Conservation (phyloP, 2,329 filamentous ascomycete species). For the Pyricularia pennisetigena region DNA sequence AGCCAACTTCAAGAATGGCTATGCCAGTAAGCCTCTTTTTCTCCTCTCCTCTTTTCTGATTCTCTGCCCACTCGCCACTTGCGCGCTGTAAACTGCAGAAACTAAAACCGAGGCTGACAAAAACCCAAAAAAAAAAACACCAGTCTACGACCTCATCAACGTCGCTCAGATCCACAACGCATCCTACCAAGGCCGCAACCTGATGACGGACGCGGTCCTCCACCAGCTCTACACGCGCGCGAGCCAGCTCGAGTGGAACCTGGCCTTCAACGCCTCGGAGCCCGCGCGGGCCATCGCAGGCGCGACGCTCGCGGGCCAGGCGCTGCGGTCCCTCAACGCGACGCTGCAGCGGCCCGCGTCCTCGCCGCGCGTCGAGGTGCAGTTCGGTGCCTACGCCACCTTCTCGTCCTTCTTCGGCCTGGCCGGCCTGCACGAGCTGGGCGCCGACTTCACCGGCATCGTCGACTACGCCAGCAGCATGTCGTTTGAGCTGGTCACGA, state of each 20-base stretch:
- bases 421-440: constrained; percentile 37
- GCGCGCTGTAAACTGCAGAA: neutral
- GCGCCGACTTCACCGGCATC: constrained; percentile 60
- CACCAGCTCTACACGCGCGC: constrained; percentile 62
- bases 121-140: neutral
- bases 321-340: constrained; percentile 40
- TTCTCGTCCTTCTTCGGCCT: constrained; percentile 57
- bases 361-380: constrained; percentile 35
- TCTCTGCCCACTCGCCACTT: too few relatives aligned
- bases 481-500: constrained; percentile 62
- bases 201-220: constrained; percentile 51
- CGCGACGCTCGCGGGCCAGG: constrained; percentile 44
- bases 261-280: constrained; percentile 73
- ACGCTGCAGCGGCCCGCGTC: constrained; percentile 24
- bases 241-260: constrained; percentile 69
- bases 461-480: constrained; percentile 80
- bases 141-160: constrained; percentile 51
- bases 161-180: constrained; percentile 51
- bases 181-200: constrained; percentile 44
- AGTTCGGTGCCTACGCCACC: constrained; percentile 51
- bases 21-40: constrained; percentile 39
- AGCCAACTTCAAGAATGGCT: constrained; percentile 49
- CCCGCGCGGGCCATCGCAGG: constrained; percentile 48
- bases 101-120: too few relatives aligned
- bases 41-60: constrained; percentile 4